A percentile compares a stretch with the other conserved stretches of the same genome.
phyloP scores from a whole-genome alignment of 495 filamentous ascomycete species.

The Penicillium alfredii region DNA sequence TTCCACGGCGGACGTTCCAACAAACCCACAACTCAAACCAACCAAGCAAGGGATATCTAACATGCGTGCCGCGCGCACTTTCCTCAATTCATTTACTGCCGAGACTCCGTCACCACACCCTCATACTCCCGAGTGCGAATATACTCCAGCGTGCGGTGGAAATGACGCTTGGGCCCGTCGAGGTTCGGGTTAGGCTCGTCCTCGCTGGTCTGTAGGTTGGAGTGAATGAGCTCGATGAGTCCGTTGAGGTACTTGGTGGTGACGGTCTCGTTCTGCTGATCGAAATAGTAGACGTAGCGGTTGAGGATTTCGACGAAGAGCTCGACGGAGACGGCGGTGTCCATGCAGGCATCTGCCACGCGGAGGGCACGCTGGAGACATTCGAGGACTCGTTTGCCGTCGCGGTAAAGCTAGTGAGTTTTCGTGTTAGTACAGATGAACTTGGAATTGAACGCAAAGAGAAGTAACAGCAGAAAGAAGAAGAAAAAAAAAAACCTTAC shows the following conservation, averaged over 20 bases:
- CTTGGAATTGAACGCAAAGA: no score
- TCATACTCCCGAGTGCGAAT: slow-evolving; percentile 89
- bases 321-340: slow-evolving; percentile 95
- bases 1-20: no score
- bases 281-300: slow-evolving; percentile 98
- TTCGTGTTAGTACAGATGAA: no score
- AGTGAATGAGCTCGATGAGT: slow-evolving; percentile 96
- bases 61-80: slow-evolving; percentile 11
- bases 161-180: slow-evolving; percentile 84
- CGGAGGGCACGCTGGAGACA: slow-evolving; percentile 92
- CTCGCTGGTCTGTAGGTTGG: slow-evolving; percentile 81
- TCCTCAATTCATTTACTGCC: slow-evolving; percentile 36
- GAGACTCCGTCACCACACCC: slow-evolving; percentile 73
- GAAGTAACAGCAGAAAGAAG: neutral
- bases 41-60: neutral
- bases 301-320: slow-evolving; percentile 98
- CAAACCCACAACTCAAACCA: no score
- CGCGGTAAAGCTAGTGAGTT: slow-evolving; percentile 71
- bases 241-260: slow-evolving; percentile 98
- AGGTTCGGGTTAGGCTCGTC: slow-evolving; percentile 61
- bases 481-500: slow-evolving; percentile 46
- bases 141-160: slow-evolving; percentile 88
- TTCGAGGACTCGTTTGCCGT: slow-evolving; percentile 93
- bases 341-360: slow-evolving; percentile 98
- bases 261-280: slow-evolving; percentile 97